Evolutionary conservation across 73 alveolate genomes (phyloP).

Genomic region (Paramecium sonneborni): DNA sequence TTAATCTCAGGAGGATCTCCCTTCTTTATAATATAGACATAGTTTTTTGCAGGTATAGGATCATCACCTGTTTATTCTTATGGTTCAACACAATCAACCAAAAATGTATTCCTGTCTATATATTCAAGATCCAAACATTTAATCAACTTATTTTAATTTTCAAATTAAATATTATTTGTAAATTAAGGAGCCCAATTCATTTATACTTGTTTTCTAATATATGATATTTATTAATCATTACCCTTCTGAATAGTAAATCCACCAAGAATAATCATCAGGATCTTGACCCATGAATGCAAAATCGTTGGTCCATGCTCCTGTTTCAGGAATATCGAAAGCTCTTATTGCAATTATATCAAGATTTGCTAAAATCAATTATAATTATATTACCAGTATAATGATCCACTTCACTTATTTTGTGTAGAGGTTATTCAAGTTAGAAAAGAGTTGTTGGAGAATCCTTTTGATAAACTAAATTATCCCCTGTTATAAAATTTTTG

Average conservation of each 20-base stretch:
- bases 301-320: slow-evolving; percentile 10
- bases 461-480: background rate
- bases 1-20: background rate
- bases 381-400: background rate
- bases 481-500: background rate
- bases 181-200: background rate
- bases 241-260: slow-evolving; percentile 7
- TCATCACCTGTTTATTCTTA: background rate
- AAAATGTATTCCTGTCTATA: background rate
- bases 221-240: background rate
- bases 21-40: background rate
- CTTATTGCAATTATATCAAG: background rate
- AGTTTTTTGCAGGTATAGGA: background rate
- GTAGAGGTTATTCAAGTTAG: background rate
- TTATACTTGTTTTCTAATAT: background rate
- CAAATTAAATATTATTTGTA: background rate
- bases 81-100: slow-evolving; percentile 19
- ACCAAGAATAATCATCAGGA: background rate
- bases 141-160: background rate
- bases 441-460: background rate
- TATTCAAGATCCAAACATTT: slow-evolving; percentile 48
- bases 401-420: background rate
- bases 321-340: slow-evolving; percentile 14
- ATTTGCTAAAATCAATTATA: background rate
- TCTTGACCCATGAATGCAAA: slow-evolving; percentile 5